Conservation (phyloP, 2,329 filamentous ascomycete species). For the Falciphora oryzae region DNA sequence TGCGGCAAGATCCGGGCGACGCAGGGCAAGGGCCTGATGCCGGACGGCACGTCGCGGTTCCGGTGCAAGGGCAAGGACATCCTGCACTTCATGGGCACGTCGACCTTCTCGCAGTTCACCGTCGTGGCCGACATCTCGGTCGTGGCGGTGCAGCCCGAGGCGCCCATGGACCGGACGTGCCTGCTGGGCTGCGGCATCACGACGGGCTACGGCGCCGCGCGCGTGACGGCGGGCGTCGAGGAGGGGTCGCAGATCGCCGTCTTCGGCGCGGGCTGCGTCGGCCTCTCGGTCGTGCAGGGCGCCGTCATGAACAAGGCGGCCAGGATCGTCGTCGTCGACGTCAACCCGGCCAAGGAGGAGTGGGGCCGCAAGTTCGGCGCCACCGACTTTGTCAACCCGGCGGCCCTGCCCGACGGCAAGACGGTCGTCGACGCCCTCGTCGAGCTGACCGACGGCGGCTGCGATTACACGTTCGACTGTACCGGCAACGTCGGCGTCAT, state of each 20-base stretch:
- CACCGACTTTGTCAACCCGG: conserved; percentile 94
- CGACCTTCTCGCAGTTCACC: conserved; percentile 98
- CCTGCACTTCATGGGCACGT: conserved; percentile 98
- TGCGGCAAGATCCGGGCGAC: conserved; percentile 98
- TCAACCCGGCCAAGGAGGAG: conserved; percentile 85
- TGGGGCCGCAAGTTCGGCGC: conserved; percentile 95
- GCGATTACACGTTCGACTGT: conserved; percentile 99
- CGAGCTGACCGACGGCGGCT: conserved; percentile 96
- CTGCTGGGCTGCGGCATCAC: conserved; percentile 97
- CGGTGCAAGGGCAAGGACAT: conserved; percentile 91
- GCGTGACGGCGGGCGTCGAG: conserved; percentile 88
- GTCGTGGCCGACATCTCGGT: conserved; percentile 96
- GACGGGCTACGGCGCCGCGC: conserved; percentile 92
- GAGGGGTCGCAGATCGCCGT: conserved; percentile 84
- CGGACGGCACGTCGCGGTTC: conserved; percentile 92
- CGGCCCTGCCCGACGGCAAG: conserved; percentile 63
- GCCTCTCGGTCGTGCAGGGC: conserved; percentile 90
- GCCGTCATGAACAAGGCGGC: conserved; percentile 76
- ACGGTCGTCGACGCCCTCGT: conserved; percentile 87
- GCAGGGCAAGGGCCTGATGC: conserved; percentile 94
- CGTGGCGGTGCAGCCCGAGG: conserved; percentile 83
- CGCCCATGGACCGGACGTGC: conserved; percentile 93
- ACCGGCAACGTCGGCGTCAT: conserved; percentile 96
- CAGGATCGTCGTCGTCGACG: conserved; percentile 67
- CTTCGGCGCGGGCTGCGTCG: conserved; percentile 94